Evolutionary conservation across 192 early-diverging fungal genomes (phyloP).

Genomic region (Umbelopsis sp.): DNA sequence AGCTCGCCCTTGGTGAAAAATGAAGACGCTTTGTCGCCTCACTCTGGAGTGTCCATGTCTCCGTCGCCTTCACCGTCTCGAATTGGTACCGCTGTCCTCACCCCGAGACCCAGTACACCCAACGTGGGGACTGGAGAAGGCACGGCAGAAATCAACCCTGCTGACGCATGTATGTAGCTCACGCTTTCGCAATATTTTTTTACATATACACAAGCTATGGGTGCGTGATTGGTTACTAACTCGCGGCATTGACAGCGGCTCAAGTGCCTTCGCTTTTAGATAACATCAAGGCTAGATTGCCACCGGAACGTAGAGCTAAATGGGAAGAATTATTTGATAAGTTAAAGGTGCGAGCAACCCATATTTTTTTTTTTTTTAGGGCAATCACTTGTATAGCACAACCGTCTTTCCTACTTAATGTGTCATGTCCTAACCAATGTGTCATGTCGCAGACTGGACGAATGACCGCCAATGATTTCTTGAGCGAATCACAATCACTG

Average conservation of each 20-base stretch:
- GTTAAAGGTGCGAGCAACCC: constrained; percentile 24
- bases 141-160: not conserved
- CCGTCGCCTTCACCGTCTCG: not conserved
- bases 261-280: constrained; percentile 39
- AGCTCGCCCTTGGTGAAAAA: not conserved
- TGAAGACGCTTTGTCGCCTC: not conserved
- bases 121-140: not conserved
- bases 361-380: not conserved
- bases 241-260: not conserved
- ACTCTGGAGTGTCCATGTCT: not conserved
- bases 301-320: constrained; percentile 26
- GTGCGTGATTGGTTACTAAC: not conserved
- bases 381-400: too few species aligned
- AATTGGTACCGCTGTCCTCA: not conserved
- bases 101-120: not conserved
- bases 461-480: constrained; percentile 47
- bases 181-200: not conserved
- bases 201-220: not conserved
- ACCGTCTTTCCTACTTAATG: too few species aligned
- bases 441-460: constrained; percentile 31
- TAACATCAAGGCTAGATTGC: constrained; percentile 29
- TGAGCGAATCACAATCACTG: constrained; percentile 39
- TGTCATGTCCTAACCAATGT: too few species aligned
- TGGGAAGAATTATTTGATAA: constrained; percentile 30
- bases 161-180: not conserved